Evolutionary conservation across 148 eudicot genomes (phyloP), one percentile per base, ranked within the genome.

Genomic region (Limonium bicolor): DNA sequence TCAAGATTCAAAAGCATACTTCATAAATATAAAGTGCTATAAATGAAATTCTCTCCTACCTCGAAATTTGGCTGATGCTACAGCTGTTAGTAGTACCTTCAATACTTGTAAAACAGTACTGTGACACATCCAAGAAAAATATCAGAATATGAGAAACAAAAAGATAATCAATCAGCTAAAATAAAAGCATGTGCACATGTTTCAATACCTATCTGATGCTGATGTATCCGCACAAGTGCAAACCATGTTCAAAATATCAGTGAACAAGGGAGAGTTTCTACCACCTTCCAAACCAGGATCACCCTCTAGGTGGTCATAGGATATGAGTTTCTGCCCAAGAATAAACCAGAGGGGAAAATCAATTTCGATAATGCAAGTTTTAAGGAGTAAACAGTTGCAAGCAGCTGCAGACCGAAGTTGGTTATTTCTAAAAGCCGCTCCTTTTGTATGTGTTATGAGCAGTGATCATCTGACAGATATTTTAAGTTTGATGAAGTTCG

Each of bases 271-370:
- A 11, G 49, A 77, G 67, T 84, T 80, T 72, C 61, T 75, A 50
- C 85, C 99, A 49, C 77, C 85, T 44, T 90, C 99, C 36, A 90
- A 61, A 53, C 99, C 99, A 66, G 99, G 95, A 80, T 90, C 99
- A 39, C 99, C 95, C 68, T 90, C 99, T 55, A 90, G 70, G 68
- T 90, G 99, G 42, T 84, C 94, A 40, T 90, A 90, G 3, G 92
- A 84, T 62, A 90, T 84, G 55, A 90, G 99, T 78, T 90, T 90
- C 99, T 90, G 78, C 46, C 37, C 50, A 49, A 52, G 54, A 57
- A 44, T 22, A 27, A 49, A 68, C 30, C 25, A 55, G 28, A 45
- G 36, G 32, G 28, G 21, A 41, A 43, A 23, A 2, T 25, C 11
- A 7, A 10, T 11, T 11, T 5, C 18, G 11, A 43, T 22, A 28